These are phyloP conservation scores for Neonectria sp. DNA, from an alignment of 2,329 filamentous ascomycete genomes.

Conservation along the genomic window DNA sequence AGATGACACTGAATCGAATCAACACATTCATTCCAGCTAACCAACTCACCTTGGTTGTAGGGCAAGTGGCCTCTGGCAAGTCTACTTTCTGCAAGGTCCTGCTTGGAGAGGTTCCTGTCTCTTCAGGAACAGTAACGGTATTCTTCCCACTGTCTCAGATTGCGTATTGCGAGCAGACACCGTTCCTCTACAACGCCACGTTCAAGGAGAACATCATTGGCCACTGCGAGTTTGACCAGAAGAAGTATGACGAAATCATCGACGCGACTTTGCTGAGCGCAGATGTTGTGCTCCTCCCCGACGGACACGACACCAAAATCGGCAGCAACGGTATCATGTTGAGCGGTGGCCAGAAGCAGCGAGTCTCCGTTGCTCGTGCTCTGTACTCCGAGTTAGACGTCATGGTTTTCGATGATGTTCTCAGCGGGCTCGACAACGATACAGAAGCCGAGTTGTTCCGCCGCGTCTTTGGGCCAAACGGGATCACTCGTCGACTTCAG, in stretches of 20 bases:
- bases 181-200: conserved; percentile 53
- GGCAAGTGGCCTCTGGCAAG: conserved; percentile 56
- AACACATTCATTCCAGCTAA: conserved; percentile 33
- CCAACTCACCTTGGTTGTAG: conserved; percentile 53
- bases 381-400: conserved; percentile 59
- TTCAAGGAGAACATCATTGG: conserved; percentile 58
- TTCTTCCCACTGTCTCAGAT: conserved; percentile 38
- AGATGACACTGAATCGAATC: conserved; percentile 39
- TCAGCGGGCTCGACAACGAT: conserved; percentile 61
- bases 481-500: conserved; percentile 55
- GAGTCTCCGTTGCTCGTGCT: conserved; percentile 59
- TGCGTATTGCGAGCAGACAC: conserved; percentile 53
- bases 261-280: conserved; percentile 51
- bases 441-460: conserved; percentile 62
- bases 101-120: conserved; percentile 46
- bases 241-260: conserved; percentile 54
- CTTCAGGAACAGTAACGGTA: conserved; percentile 34
- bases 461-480: conserved; percentile 57
- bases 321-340: conserved; percentile 60
- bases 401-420: conserved; percentile 62
- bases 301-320: conserved; percentile 56
- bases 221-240: conserved; percentile 47
- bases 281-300: conserved; percentile 51
- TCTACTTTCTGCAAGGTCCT: conserved; percentile 57
- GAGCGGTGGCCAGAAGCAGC: conserved; percentile 59